A percentile compares a stretch with the other conserved stretches of the same genome.
phyloP scores from a whole-genome alignment of 2,329 filamentous ascomycete species.

The Colletotrichum lini region DNA sequence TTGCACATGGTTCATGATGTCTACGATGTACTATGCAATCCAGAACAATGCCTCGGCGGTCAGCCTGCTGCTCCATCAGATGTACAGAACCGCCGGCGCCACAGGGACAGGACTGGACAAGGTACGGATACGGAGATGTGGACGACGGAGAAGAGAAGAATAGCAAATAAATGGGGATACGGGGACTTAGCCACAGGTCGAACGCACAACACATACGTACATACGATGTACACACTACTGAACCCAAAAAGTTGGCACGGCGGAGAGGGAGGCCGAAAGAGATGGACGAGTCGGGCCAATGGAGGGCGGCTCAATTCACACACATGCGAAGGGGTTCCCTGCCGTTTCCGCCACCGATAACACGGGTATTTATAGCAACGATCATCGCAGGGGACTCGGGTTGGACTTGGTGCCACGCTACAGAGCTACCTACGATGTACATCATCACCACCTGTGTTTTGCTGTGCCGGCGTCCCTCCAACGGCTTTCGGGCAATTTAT shows the following conservation, averaged over 20 bases:
- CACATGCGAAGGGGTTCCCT: slow-evolving; percentile 14
- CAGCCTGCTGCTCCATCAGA: not conserved
- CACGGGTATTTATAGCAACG: slow-evolving; percentile 35
- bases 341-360: slow-evolving; percentile 18
- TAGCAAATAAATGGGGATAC: not conserved
- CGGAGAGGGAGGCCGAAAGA: not conserved
- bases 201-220: not conserved
- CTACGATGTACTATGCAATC: not conserved
- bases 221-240: not conserved
- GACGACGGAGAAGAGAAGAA: not conserved
- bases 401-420: not conserved
- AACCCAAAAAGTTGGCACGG: slow-evolving; percentile 33
- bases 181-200: not conserved
- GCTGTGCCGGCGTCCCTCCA: not conserved
- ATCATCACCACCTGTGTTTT: no score
- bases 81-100: not conserved
- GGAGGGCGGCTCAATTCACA: slow-evolving; percentile 9
- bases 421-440: not conserved
- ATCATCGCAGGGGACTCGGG: slow-evolving; percentile 31
- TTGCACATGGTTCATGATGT: not conserved
- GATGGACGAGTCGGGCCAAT: slow-evolving; percentile 18
- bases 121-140: not conserved
- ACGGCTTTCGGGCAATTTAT: slow-evolving; percentile 26
- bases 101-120: not conserved
- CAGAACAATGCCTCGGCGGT: slow-evolving; percentile 3